These are phyloP conservation scores for Lipomyces spencermartinsiae DNA, from an alignment of 805 yeast genomes.

Conservation along the genomic window DNA sequence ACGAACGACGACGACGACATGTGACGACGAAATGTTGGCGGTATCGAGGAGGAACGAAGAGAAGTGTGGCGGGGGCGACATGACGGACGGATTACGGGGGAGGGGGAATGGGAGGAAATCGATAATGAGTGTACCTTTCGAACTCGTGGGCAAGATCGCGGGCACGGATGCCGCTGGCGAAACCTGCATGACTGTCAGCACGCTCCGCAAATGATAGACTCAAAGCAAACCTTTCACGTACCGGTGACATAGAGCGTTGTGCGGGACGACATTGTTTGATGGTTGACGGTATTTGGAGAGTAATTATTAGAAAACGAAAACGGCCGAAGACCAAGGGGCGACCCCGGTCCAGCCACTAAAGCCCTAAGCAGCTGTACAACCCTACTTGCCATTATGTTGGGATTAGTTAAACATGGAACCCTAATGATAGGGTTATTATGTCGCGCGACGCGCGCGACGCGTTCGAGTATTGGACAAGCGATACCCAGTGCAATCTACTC, in stretches of 20 bases:
- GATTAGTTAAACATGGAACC: neutral
- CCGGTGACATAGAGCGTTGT: constrained; percentile 42
- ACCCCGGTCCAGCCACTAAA: neutral
- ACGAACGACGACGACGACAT: constrained; percentile 2
- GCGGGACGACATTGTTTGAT: constrained; percentile 28
- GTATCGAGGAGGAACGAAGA: constrained; percentile 1
- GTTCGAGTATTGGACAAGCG: neutral
- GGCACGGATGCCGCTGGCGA: constrained; percentile 42
- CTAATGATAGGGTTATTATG: neutral
- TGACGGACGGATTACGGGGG: neutral
- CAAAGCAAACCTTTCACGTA: constrained; percentile 10
- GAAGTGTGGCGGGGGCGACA: neutral
- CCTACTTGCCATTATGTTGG: neutral
- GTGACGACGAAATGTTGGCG: constrained; percentile 5
- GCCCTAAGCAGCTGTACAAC: neutral
- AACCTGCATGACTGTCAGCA: constrained; percentile 34
- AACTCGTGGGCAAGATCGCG: constrained; percentile 46
- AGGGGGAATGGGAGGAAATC: neutral
- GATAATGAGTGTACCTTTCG: constrained; percentile 40
- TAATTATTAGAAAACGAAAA: neutral
- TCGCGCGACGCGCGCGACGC: neutral
- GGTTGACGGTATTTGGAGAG: neutral
- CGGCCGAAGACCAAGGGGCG: neutral
- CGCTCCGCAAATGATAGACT: neutral
- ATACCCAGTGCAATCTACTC: too few relatives aligned